Base-by-base conservation (phyloP, 2,329 filamentous ascomycete genomes). In the Colletotrichum sp. region DNA sequence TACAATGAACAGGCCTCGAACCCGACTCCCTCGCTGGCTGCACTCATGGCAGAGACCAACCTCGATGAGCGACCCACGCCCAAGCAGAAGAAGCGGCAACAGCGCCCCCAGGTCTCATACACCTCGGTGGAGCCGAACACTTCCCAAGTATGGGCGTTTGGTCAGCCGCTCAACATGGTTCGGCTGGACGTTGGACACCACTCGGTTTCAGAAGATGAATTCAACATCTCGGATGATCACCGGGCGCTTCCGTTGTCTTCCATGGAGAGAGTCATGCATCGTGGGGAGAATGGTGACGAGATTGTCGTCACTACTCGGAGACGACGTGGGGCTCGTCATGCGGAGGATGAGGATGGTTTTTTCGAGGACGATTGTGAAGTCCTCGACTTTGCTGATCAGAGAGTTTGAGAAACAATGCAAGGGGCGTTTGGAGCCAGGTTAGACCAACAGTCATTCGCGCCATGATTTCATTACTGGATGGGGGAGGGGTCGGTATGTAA, bases 341-440 rank as follows among this genome's bases (percentile, higher is more conserved):
- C 85, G 18, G 87, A 87, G 34, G 92, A 93, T 60, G 94, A 95
- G 73, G 92, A 93, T 71, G 94, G 94, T 4, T 98, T 98, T 84
- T 98, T 98, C 81, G 96, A 98, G 85, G 95, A 98, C 82, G 96
- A 98, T 82, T 97, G 95, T 79, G 95, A 98, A 83, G 94, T 98
- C 73, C 90, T 98, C 77, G 95, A 98, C 85, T 98, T 97, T 90
- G 95, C 95, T 28, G 92, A 92, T 80, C 92, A 93, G 85, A 87
- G 92, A 82, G 92, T 93, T 36, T 93, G 83, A 89, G 76, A 39
- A 76, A 76, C 76, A 75, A 78, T 78, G 70, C 74, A 72, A 68
- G 55, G 71, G 75, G 73, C 67, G 75, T 73, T 66, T 59, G 69
- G 75, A 69, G 55, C 74, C 66, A 67, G 76, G 49, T 71, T 76